Evolutionary conservation across 179 eudicot species (phyloP).

Genomic region (Camellia oleifera): DNA sequence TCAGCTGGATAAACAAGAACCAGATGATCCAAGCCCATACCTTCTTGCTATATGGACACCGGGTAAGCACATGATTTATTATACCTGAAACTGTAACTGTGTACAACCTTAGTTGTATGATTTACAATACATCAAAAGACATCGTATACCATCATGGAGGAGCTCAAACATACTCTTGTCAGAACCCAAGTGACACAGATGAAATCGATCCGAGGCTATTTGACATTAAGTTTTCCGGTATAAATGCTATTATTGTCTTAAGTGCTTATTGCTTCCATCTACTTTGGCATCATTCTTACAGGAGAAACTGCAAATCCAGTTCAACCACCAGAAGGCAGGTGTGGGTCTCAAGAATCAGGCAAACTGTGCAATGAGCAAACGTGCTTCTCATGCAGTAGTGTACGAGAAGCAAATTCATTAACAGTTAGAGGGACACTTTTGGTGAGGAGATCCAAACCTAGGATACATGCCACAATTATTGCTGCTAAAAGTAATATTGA

Average conservation of each 20-base stretch:
- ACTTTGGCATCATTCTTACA: slow-evolving; percentile 6
- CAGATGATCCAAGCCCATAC: slow-evolving; percentile 67
- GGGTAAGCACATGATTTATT: slow-evolving; percentile 28
- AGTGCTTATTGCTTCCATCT: neutral
- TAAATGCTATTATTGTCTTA: neutral
- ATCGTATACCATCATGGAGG: neutral
- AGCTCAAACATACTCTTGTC: neutral
- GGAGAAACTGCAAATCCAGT: slow-evolving; percentile 53
- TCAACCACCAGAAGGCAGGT: slow-evolving; percentile 38
- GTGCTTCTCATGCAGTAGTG: slow-evolving; percentile 44
- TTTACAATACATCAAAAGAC: neutral
- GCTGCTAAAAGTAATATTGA: neutral
- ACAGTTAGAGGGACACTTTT: slow-evolving; percentile 47
- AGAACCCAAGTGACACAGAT: neutral
- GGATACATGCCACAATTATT: slow-evolving; percentile 45
- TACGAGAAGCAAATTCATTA: slow-evolving; percentile 38
- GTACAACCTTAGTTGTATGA: neutral
- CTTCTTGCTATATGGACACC: slow-evolving; percentile 72
- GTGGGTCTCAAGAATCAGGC: slow-evolving; percentile 28
- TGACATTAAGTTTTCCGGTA: neutral
- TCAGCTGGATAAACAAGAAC: slow-evolving; percentile 55
- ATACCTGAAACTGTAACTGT: neutral
- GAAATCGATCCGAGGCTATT: neutral
- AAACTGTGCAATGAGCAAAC: slow-evolving; percentile 30
- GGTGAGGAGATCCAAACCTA: slow-evolving; percentile 28